Evolutionary conservation across 176 grass and related monocot species (phyloP), one percentile per base, ranked within the genome.

Genomic region (Avena eriantha): DNA sequence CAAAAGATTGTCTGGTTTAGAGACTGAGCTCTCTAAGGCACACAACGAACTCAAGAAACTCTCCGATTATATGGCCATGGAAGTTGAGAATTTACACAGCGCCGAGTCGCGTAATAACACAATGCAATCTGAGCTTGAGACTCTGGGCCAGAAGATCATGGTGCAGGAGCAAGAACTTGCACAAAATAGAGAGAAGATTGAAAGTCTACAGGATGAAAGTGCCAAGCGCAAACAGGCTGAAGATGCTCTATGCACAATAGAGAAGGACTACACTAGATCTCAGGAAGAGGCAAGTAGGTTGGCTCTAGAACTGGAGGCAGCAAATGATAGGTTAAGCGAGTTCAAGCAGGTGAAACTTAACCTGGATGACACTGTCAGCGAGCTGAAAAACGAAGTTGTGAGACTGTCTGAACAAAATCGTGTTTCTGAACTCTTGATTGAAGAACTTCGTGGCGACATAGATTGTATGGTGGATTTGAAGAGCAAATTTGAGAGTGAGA

Each of bases 41-140:
- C 83, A 87, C 14, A 72, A 60, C 24, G 88, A 93, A 78, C 76
- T 93, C 16, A 91, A 91, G 83, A 86, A 75, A 72, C 75, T 93
- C 57, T 86, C 84, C 39, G 93, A 89, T 63, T 50, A 86, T 55
- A 90, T 83, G 88, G 80, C 36, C 34, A 87, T 68, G 39, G 86
- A 93, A 85, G 88, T 87, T 47, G 47, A 84, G 56, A 93, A 87
- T 78, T 33, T 91, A 86, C 79, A 86, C 21, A 79, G 31, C 19
- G 55, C 80, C 19, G 86, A 95, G 75, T 83, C 88, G 76, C 33
- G 51, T 34, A 93, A 91, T 54, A 87, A 48, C 31, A 78, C 80
- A 83, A 60, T 92, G 83, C 33, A 80, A 57, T 90, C 58, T 36
- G 86, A 95, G 29, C 69, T 93, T 19, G 84, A 87, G 41, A 83